Evolutionary conservation across 2,329 filamentous ascomycete genomes (phyloP), one percentile per base, ranked within the genome.

Genomic region (Cylindrodendrum hubeiense): DNA sequence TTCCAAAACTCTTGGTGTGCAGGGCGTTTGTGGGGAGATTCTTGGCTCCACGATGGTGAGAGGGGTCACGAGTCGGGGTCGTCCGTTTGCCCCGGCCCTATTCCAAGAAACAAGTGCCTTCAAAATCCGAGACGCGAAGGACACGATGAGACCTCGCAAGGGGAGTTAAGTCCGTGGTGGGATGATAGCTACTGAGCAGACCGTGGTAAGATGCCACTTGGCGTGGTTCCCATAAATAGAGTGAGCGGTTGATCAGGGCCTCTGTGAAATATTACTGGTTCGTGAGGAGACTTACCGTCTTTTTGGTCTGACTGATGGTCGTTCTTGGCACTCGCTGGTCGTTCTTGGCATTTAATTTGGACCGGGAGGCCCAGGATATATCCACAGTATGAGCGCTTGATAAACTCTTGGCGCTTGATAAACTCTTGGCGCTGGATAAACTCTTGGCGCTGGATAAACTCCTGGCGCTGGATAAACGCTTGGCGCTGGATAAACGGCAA

Each of bases 1-100:
- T 53, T 60, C 59, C 51, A 55, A 61, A 6, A 55, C 59, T 61
- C 59, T 61, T 61, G 59, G 59, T 61, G 41, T 61, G 59, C 59
- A 49, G 59, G 58, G 58, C 58, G 58, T 60, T 60, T 60, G 58
- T 60, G 58, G 58, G 59, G 59, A 61, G 59, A 61, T 43, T 61
- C 59, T 61, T 61, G 59, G 59, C 59, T 61, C 59, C 59, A 61
- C 59, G 59, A 61, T 61, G 50, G 58, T 50, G 57, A 47, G 58
- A 61, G n/a, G 49, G 39, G 49, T 7, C 30, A 26, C 43, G 58
- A 61, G 58, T 61, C 50, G 58, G 58, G 58, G 58, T 61, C 41
- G 41, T 61, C 49, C 30, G 26, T 30, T 33, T 59, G 24, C 34
- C 56, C 56, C 46, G 34, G 41, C 12, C 26, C 56, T 60, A 52